phyloP scores from a whole-genome alignment of 192 early-diverging fungal genomes.

The Gamsiella multidivaricata region DNA sequence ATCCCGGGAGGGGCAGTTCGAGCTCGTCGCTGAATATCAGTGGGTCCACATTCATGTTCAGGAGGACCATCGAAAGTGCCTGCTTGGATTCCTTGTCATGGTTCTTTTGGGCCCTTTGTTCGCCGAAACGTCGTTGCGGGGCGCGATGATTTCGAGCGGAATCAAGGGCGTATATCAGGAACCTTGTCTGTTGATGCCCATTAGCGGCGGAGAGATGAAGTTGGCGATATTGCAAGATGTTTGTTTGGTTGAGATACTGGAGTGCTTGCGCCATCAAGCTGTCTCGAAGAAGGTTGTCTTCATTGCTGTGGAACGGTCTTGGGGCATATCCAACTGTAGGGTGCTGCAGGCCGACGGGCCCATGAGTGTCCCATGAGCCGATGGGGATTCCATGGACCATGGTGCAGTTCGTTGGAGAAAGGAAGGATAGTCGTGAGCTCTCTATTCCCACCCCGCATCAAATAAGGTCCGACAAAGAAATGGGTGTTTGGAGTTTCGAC shows the following conservation, averaged over 20 bases:
- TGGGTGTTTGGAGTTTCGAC: no score
- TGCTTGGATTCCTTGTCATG: no score
- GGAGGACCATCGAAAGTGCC: conserved; percentile 17
- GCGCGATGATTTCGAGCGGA: no score
- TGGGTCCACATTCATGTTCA: conserved; percentile 34
- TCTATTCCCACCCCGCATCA: no score
- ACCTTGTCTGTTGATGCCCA: not conserved
- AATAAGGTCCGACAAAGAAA: no score
- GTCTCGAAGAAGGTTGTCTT: not conserved
- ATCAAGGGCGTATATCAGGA: conserved; percentile 28
- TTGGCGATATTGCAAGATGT: not conserved
- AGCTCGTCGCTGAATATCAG: not conserved
- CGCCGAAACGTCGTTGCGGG: no score
- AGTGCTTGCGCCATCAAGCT: conserved; percentile 8
- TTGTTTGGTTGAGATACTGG: not conserved
- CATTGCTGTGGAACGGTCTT: not conserved
- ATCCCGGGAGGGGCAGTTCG: not conserved
- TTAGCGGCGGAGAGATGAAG: not conserved
- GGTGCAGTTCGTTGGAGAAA: no score
- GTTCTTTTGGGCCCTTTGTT: no score
- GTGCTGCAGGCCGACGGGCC: not conserved
- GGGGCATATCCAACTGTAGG: not conserved
- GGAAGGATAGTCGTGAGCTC: no score
- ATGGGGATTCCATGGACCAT: conserved; percentile 41
- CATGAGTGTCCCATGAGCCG: conserved; percentile 33